phyloP scores from a whole-genome alignment of 805 yeast species.

The Wickerhamomyces alni region DNA sequence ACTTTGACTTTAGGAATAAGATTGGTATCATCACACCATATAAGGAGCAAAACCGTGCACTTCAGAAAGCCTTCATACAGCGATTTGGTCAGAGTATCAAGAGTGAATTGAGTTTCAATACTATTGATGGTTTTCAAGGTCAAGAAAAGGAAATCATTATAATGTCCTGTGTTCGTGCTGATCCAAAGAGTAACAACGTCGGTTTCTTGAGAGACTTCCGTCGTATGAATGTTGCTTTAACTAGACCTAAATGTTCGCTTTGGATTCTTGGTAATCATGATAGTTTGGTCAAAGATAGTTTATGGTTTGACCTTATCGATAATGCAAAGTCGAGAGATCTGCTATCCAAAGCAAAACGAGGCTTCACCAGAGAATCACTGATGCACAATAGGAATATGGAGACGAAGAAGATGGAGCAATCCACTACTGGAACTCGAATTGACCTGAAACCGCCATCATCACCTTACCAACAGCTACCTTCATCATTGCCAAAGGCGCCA shows the following conservation, averaged over 20 bases:
- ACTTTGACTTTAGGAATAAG: constrained; percentile 52
- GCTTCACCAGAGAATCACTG: constrained; percentile 13
- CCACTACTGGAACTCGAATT: no score
- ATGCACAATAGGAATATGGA: no score
- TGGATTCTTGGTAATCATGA: constrained; percentile 84
- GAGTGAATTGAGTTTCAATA: constrained; percentile 76
- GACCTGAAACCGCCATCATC: no score
- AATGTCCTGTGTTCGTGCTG: constrained; percentile 94
- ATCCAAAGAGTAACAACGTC: constrained; percentile 47
- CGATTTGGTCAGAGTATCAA: constrained; percentile 59
- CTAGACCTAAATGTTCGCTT: constrained; percentile 86
- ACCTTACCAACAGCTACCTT: no score
- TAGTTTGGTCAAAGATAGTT: constrained; percentile 56
- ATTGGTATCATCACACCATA: constrained; percentile 95
- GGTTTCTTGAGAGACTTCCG: constrained; percentile 90
- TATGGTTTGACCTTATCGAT: constrained; percentile 66
- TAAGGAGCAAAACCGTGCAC: constrained; percentile 69
- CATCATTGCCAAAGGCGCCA: no score
- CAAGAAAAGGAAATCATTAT: constrained; percentile 94
- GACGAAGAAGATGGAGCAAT: background rate
- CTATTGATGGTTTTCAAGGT: constrained; percentile 97
- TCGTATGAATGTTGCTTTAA: constrained; percentile 95
- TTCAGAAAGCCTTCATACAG: constrained; percentile 51
- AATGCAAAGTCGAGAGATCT: constrained; percentile 53
- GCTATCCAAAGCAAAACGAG: constrained; percentile 11